These are phyloP conservation scores for Hymenoscyphus infarciens DNA, from an alignment of 2,329 filamentous ascomycete genomes.

Conservation along the genomic window DNA sequence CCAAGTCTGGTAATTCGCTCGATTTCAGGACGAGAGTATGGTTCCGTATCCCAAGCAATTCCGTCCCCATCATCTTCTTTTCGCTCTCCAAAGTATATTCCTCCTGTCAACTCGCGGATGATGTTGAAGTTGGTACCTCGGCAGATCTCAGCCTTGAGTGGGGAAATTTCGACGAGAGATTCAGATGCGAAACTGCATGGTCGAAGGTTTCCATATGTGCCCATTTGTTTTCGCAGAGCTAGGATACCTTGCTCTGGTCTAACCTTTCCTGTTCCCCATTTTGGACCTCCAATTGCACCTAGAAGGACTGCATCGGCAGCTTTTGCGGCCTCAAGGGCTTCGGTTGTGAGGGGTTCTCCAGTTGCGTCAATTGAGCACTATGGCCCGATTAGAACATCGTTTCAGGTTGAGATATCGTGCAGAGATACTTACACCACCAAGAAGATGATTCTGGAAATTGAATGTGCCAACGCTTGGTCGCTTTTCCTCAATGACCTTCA, in stretches of 20 bases:
- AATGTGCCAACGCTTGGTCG: constrained; percentile 70
- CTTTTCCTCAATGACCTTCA: constrained; percentile 72
- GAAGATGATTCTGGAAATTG: constrained; percentile 83
- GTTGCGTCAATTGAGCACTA: constrained; percentile 86
- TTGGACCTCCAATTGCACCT: constrained; percentile 89
- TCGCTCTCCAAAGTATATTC: constrained; percentile 92
- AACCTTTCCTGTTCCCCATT: constrained; percentile 89
- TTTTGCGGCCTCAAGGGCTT: constrained; percentile 79
- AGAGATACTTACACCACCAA: constrained; percentile 74
- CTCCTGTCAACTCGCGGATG: constrained; percentile 85
- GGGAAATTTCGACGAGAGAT: constrained; percentile 76
- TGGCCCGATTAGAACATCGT: not conserved
- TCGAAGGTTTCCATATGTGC: constrained; percentile 90
- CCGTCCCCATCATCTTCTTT: constrained; percentile 74
- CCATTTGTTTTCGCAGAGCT: constrained; percentile 86
- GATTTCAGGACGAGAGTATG: constrained; percentile 80
- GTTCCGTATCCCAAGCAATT: constrained; percentile 77
- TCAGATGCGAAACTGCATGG: constrained; percentile 95
- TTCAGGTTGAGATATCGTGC: not conserved
- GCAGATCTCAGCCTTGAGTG: constrained; percentile 82
- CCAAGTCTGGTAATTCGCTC: constrained; percentile 83
- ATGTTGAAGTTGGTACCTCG: constrained; percentile 88
- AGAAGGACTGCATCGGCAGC: constrained; percentile 85
- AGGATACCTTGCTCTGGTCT: constrained; percentile 92
- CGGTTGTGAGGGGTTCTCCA: constrained; percentile 75